Evolutionary conservation across 2,329 filamentous ascomycete species (phyloP).

Genomic region (Nothophoma quercina): DNA sequence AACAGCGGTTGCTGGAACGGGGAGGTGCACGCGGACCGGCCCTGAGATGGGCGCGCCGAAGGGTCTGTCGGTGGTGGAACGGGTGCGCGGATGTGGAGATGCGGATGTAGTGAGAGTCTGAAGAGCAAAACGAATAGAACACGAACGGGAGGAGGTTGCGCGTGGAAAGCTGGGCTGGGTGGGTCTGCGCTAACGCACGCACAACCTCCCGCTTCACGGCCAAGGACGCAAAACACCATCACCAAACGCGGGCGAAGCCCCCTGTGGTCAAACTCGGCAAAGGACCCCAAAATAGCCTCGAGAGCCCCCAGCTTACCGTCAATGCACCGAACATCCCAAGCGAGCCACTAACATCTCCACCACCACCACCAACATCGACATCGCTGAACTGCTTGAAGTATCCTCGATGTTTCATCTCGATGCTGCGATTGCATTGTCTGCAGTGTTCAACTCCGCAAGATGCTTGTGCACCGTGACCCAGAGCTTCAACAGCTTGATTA

Average conservation of each 20-base stretch:
- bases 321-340: background rate
- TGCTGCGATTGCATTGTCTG: background rate
- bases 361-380: background rate
- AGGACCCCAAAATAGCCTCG: background rate
- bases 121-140: slow-evolving; percentile 10
- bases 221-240: background rate
- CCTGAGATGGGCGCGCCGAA: slow-evolving; percentile 29
- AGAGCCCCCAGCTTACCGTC: too few relatives aligned
- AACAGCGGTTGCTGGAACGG: slow-evolving; percentile 7
- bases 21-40: slow-evolving; percentile 21
- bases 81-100: slow-evolving; percentile 3
- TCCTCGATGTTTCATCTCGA: too few relatives aligned
- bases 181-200: background rate
- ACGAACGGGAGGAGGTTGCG: slow-evolving; percentile 5
- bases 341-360: background rate
- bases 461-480: background rate
- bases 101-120: slow-evolving; percentile 7
- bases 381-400: too few relatives aligned
- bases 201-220: background rate
- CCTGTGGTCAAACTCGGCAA: background rate
- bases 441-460: background rate
- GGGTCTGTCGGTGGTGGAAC: background rate
- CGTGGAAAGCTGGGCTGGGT: slow-evolving; percentile 6
- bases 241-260: background rate
- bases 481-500: background rate